phyloP scores from a whole-genome alignment of 306 rosid genomes.

The Prosopis cineraria region DNA sequence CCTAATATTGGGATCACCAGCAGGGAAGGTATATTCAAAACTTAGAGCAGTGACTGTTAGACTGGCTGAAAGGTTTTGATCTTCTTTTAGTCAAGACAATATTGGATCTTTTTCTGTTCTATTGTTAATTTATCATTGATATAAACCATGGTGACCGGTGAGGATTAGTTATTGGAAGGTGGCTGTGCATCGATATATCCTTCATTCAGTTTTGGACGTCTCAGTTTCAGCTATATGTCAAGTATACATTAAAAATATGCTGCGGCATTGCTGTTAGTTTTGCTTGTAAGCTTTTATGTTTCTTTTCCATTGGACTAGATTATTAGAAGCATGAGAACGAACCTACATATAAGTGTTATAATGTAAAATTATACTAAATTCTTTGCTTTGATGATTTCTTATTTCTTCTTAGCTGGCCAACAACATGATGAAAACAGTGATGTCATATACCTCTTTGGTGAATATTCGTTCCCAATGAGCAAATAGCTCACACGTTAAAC shows the following conservation, averaged over 20 bases:
- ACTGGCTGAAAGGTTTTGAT: constrained; percentile 79
- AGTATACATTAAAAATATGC: constrained; percentile 4
- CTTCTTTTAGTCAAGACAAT: background rate
- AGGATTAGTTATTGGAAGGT: constrained; percentile 17
- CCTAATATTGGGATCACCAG: constrained; percentile 87
- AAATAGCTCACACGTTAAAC: too few species aligned
- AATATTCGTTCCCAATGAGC: too few species aligned
- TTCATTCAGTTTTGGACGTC: constrained; percentile 12
- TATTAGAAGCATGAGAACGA: background rate
- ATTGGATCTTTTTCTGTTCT: background rate
- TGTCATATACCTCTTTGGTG: too few species aligned
- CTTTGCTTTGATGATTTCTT: background rate
- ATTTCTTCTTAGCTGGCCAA: background rate
- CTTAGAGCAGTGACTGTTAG: constrained; percentile 79
- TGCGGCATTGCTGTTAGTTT: constrained; percentile 18
- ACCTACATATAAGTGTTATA: background rate
- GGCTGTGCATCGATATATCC: background rate
- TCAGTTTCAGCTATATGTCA: background rate
- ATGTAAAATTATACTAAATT: background rate
- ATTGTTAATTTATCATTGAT: background rate
- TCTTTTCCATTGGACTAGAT: background rate
- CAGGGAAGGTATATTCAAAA: constrained; percentile 83
- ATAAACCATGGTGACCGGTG: constrained; percentile 3
- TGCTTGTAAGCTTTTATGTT: constrained; percentile 16
- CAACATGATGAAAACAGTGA: background rate